These are phyloP conservation scores for Choanephora cucurbitarum DNA, from an alignment of 371 early-diverging fungal genomes.

Conservation along the genomic window DNA sequence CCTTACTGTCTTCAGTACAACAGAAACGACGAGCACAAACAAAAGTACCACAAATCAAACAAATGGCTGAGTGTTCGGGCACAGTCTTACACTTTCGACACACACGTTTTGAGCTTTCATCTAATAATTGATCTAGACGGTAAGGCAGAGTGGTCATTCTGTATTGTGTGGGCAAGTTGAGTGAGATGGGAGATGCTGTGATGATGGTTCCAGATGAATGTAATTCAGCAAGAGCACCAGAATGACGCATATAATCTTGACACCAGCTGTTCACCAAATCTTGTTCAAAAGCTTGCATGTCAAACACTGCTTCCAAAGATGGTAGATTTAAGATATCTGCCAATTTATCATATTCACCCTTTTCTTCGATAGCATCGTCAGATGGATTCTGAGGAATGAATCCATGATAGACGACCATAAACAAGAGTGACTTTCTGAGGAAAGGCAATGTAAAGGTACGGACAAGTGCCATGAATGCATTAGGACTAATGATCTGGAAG, in stretches of 20 bases:
- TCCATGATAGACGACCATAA: conserved; percentile 46
- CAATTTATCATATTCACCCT: conserved; percentile 41
- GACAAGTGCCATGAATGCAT: conserved; percentile 27
- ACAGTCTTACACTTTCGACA: conserved; percentile 84
- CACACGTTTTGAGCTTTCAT: conserved; percentile 69
- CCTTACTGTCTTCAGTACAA: conserved; percentile 80
- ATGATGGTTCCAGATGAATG: conserved; percentile 4
- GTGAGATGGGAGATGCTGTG: conserved; percentile 20
- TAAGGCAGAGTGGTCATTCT: conserved; percentile 78
- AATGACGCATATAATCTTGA: conserved; percentile 21
- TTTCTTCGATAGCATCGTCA: conserved; percentile 16
- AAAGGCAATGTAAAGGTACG: conserved; percentile 43
- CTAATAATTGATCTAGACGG: conserved; percentile 82
- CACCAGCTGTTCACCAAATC: conserved; percentile 38
- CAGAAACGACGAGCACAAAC: conserved; percentile 92
- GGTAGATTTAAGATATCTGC: conserved; percentile 36
- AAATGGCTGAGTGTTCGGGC: conserved; percentile 89
- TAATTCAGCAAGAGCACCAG: neutral
- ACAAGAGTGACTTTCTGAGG: conserved; percentile 41
- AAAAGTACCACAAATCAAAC: conserved; percentile 91
- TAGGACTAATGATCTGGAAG: conserved; percentile 16
- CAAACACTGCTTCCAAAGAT: conserved; percentile 26
- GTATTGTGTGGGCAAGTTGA: conserved; percentile 61
- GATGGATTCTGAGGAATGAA: conserved; percentile 38
- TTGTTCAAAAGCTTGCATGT: conserved; percentile 26